Percentiles rank a stretch among this genome's conserved stretches.
Evolutionary conservation across 352 stramenopile species (phyloP).

Genomic region (Thalassiosira mediterranea): DNA sequence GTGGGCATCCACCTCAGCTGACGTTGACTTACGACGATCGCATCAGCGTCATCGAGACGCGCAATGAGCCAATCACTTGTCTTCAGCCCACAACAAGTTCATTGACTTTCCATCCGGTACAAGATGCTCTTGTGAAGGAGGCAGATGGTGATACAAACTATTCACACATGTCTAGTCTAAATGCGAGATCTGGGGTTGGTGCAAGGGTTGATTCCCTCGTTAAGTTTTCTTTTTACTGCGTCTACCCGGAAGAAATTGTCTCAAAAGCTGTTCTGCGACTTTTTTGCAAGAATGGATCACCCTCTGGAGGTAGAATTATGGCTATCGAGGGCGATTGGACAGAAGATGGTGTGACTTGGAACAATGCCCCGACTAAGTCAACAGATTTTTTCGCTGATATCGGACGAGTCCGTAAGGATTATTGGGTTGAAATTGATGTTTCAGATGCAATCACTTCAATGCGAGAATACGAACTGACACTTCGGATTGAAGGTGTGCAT

Average conservation of each 20-base stretch:
- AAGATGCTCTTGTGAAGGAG: conserved; percentile 18
- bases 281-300: conserved; percentile 5
- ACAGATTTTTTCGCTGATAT: conserved; percentile 11
- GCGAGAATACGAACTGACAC: conserved; percentile 7
- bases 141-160: conserved; percentile 10
- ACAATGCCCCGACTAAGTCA: conserved; percentile 5
- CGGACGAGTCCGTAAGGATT: conserved; percentile 6
- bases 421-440: conserved; percentile 26
- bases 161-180: conserved; percentile 1
- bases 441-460: conserved; percentile 1
- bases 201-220: conserved; percentile 18
- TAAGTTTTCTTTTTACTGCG: conserved; percentile 14
- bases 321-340: conserved; percentile 8
- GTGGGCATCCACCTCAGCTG: conserved; percentile 9
- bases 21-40: background rate
- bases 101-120: conserved; percentile 4
- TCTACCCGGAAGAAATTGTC: conserved; percentile 4
- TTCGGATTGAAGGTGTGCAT: conserved; percentile 28
- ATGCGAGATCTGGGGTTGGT: conserved; percentile 12
- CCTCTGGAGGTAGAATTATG: conserved; percentile 12
- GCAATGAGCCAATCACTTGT: conserved; percentile 1
- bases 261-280: conserved; percentile 16
- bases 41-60: background rate
- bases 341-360: conserved; percentile 16
- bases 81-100: background rate